Base-by-base conservation (phyloP, 1,284 basidiomycete species). In the Trametes sp. region DNA sequence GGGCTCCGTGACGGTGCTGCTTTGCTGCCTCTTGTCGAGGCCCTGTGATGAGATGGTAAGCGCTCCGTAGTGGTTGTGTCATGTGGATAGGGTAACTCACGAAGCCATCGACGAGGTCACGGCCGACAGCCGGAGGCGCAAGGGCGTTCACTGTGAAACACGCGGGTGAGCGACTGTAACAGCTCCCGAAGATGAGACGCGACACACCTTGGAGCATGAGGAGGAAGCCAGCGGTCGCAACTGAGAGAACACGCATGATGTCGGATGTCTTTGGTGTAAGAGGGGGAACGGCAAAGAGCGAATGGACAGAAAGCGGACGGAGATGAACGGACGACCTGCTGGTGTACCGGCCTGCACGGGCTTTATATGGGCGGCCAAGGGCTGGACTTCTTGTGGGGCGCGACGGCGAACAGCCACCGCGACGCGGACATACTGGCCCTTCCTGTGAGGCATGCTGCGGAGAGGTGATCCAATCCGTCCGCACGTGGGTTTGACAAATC, bases 61-160 rank as follows among this genome's bases (percentile, higher is more conserved):
- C 35, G 16, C 10, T 11, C 35, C 35, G 4, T 41, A 14, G 38
- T n/a, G 38, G 13, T 6, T n/a, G 16, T 41, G 16, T 14, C 16
- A 19, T 16, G 38, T 19, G 14, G 38, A 38, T 16, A 38, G 9
- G 36, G 16, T n/a, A 19, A 41, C 38, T 16, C 19, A 41, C 38
- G 42, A 45, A 45, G 21, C 42, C 42, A 23, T 45, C 42, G 21
- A 45, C 42, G 42, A 45, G 42, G 42, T 45, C 42, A 45, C 42
- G 42, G 24, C 23, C 10, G 42, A 26, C 42, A 23, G 14, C 21
- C 7, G 21, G 23, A 23, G 42, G 42, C 2, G 21, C 42, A 9
- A 45, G 23, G 7, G 42, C 42, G 21, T 26, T 45, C 42, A 45
- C 42, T 45, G 21, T 4, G 21, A 9, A 24, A 4, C 9, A 24